Evolutionary conservation across 176 grass and related monocot genomes (phyloP).

Genomic region (Aegilops sharonensis): DNA sequence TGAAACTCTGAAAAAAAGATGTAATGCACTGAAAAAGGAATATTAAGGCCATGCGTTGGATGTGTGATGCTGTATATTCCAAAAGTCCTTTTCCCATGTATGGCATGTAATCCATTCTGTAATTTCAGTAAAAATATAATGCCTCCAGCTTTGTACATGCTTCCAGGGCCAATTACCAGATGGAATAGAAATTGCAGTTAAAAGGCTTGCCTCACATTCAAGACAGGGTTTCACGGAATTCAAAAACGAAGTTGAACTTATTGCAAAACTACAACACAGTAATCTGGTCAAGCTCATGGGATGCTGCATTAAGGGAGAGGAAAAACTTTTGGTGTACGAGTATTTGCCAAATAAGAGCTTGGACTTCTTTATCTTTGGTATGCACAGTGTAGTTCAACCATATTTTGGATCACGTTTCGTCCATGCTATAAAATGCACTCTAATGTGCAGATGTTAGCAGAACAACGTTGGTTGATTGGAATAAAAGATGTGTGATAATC

Average conservation of each 20-base stretch:
- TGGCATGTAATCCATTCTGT: not conserved
- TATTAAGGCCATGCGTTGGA: not conserved
- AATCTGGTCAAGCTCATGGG: conserved; percentile 22
- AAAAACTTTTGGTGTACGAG: conserved; percentile 33
- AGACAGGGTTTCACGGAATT: conserved; percentile 22
- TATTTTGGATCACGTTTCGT: not conserved
- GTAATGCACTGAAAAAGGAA: not conserved
- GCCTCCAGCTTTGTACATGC: not conserved
- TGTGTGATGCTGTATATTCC: not conserved
- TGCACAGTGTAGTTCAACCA: not conserved
- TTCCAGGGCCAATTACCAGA: conserved; percentile 20
- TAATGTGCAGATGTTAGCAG: conserved; percentile 10
- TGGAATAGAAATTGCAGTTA: conserved; percentile 24
- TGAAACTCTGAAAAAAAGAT: no score
- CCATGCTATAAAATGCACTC: not conserved
- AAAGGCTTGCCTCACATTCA: conserved; percentile 25
- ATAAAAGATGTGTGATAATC: conserved; percentile 6
- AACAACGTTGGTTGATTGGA: conserved; percentile 24
- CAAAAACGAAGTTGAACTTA: conserved; percentile 35
- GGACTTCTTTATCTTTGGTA: conserved; percentile 39
- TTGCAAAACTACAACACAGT: conserved; percentile 32
- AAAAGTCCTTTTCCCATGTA: not conserved
- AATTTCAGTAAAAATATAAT: not conserved
- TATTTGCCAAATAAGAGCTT: conserved; percentile 35
- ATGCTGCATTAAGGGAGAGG: conserved; percentile 25